Evolutionary conservation across 2,329 filamentous ascomycete genomes (phyloP), one percentile per base, ranked within the genome.

Genomic region (Pyricularia grisea): DNA sequence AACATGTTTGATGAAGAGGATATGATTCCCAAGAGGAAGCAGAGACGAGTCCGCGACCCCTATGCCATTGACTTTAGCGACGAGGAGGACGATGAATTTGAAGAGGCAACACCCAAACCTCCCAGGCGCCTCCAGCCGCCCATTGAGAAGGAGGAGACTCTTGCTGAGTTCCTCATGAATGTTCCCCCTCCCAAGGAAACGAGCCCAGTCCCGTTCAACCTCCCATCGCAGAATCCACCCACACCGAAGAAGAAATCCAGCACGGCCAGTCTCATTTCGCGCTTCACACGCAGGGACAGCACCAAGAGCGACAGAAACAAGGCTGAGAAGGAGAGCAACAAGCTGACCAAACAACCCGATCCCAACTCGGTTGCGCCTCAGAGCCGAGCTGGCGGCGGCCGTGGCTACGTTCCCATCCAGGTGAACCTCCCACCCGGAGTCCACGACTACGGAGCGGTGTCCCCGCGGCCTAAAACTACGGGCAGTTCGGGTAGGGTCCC

Each of bases 21-120:
- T 66, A 83, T 83, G 75, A 84, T 88, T 76, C 90, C 92, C 5
- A 86, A 87, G 73, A 87, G 91, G 68, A 97, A 92, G 75, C 92
- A 90, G 64, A 87, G 90, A 65, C 88, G 92, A 31, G 88, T 93
- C 67, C 91, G 87, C 69, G 95, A 99, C 74, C 95, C 94, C 0
- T 98, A 98, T 73, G 92, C 93, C n/a, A 92, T 98, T 72, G 94
- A 97, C 75, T 82, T 88, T 33, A 91, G 89, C 73, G 90, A 92
- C 69, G 87, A 91, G 68, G 89, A 89, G 4, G 83, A 89, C 10
- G 83, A 89, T 11, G 82, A 79, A 11, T 73, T 78, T 2, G 76
- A 87, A 33, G 76, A 84, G 25, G 77, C 79, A 17, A 79, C 84
- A 12, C 76, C 67, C 27, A 73, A 71, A 1, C n/a, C 67, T 70